phyloP scores from a whole-genome alignment of 2,329 filamentous ascomycete genomes.

The Colletotrichum sansevieriae region DNA sequence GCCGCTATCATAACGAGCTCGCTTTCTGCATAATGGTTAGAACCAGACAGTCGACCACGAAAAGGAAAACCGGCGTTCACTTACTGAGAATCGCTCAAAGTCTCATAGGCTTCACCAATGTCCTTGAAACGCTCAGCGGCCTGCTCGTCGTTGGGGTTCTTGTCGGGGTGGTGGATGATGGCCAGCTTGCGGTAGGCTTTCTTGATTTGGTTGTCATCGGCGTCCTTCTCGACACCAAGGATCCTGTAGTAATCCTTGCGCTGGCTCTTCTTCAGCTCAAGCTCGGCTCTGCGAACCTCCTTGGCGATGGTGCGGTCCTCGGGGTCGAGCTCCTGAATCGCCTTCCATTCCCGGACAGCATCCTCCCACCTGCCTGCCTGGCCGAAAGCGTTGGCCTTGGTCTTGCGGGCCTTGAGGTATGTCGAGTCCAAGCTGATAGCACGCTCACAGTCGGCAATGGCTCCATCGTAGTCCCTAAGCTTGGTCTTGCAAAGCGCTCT shows the following conservation, averaged over 20 bases:
- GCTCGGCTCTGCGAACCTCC: conserved; percentile 89
- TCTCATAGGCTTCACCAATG: conserved; percentile 96
- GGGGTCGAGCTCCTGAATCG: conserved; percentile 84
- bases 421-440: conserved; percentile 85
- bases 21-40: conserved; percentile 74
- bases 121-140: conserved; percentile 98
- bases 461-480: conserved; percentile 85
- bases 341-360: conserved; percentile 89
- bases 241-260: conserved; percentile 99
- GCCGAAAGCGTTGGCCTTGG: conserved; percentile 90
- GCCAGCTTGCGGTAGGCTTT: conserved; percentile 96
- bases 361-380: conserved; percentile 93
- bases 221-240: conserved; percentile 87
- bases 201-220: conserved; percentile 88
- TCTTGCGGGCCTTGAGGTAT: conserved; percentile 93
- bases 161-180: conserved; percentile 95
- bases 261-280: conserved; percentile 97
- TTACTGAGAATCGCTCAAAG: conserved; percentile 91
- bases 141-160: conserved; percentile 88
- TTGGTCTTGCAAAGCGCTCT: conserved; percentile 86
- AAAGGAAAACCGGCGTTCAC: conserved; percentile 52
- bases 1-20: conserved; percentile 90
- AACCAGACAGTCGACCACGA: conserved; percentile 25
- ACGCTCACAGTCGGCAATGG: conserved; percentile 87
- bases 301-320: conserved; percentile 83